Conservation (phyloP, 164 flowering plant species). For the grape (Vitis vinifera) region DNA sequence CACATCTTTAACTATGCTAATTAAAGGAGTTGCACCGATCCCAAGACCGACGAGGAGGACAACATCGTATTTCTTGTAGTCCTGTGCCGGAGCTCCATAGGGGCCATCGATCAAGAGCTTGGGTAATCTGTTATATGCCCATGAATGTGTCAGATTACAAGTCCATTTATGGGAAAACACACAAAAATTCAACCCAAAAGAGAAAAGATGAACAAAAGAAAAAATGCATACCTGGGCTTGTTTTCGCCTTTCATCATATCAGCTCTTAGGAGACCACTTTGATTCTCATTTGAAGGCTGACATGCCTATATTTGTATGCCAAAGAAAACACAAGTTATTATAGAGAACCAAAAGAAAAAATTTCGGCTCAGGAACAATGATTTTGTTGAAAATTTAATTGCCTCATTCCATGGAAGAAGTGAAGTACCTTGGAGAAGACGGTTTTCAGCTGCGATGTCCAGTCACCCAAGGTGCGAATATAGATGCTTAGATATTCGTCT, state of each 20-base stretch:
- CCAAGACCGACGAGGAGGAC: conserved; percentile 62
- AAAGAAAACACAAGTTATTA: not conserved
- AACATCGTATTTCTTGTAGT: conserved; percentile 62
- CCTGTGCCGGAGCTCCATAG: conserved; percentile 76
- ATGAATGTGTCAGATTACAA: too few species aligned
- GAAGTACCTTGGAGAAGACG: conserved; percentile 52
- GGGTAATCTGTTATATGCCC: conserved; percentile 37
- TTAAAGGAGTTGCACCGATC: conserved; percentile 58
- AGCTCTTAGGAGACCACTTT: conserved; percentile 66
- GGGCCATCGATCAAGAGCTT: conserved; percentile 60
- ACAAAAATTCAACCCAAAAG: too few species aligned
- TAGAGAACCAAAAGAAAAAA: too few species aligned
- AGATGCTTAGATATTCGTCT: conserved; percentile 63
- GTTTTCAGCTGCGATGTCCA: conserved; percentile 62
- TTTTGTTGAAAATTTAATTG: too few species aligned
- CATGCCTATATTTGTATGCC: conserved; percentile 39
- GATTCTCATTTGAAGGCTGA: conserved; percentile 43
- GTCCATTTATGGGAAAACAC: too few species aligned
- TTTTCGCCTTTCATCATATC: conserved; percentile 32
- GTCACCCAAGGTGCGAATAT: conserved; percentile 65
- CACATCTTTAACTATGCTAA: conserved; percentile 54
- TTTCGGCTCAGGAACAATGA: too few species aligned
- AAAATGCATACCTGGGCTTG: conserved; percentile 17
- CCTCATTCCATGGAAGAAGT: too few species aligned
- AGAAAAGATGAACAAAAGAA: not conserved